These are phyloP conservation scores for Hericium alpestre DNA, from an alignment of 768 basidiomycete genomes.

Conservation along the genomic window DNA sequence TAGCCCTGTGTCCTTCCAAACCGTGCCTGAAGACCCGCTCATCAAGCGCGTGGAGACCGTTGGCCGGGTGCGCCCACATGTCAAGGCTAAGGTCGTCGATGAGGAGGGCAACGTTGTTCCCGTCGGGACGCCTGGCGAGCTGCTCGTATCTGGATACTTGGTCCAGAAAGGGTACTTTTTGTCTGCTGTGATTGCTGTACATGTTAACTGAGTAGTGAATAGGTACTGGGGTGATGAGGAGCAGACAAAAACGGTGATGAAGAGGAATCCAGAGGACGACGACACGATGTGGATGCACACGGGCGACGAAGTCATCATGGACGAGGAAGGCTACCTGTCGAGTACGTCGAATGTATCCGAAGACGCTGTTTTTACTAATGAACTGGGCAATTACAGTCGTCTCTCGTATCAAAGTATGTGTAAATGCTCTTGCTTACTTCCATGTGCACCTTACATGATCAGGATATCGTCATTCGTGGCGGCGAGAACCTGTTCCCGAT, in stretches of 20 bases:
- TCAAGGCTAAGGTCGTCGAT: conserved; percentile 64
- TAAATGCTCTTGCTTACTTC: not conserved
- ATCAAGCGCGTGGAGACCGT: conserved; percentile 75
- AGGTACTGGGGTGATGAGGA: conserved; percentile 73
- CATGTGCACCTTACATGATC: not conserved
- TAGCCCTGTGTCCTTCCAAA: conserved; percentile 80
- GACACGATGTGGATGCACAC: conserved; percentile 75
- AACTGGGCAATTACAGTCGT: conserved; percentile 41
- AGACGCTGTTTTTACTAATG: not conserved
- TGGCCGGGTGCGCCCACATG: conserved; percentile 66
- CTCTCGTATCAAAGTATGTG: conserved; percentile 59
- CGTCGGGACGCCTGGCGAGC: conserved; percentile 64
- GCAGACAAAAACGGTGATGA: conserved; percentile 55
- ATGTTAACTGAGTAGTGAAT: not conserved
- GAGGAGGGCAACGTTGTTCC: conserved; percentile 50
- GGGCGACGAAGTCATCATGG: conserved; percentile 73
- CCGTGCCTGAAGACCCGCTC: conserved; percentile 56
- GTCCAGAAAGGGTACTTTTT: conserved; percentile 60
- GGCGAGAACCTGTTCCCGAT: conserved; percentile 84
- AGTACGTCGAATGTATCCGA: conserved; percentile 32
- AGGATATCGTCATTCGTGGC: conserved; percentile 84
- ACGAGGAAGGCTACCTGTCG: conserved; percentile 68
- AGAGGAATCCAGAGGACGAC: conserved; percentile 33
- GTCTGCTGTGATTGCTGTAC: not conserved
- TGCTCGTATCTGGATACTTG: conserved; percentile 65